Evolutionary conservation across 2,329 filamentous ascomycete genomes (phyloP), one percentile per base, ranked within the genome.

Genomic region (Fusarium sp.): DNA sequence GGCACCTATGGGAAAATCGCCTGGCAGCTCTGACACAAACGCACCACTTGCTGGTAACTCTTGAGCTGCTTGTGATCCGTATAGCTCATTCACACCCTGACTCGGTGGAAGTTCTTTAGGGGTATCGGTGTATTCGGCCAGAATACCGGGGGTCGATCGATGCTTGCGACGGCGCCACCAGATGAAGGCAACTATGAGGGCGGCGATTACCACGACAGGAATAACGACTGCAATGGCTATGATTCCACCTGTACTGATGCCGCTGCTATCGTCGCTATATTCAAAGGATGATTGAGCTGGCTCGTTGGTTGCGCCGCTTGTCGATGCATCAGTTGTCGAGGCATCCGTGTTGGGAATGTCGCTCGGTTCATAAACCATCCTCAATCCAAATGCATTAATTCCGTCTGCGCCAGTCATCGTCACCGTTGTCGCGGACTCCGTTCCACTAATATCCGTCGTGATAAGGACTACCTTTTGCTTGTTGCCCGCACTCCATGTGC

Each of bases 361-460:
- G 9, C 67, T 76, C n/a, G 63, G 40, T 39, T 79, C 70, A 51
- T 78, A 76, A 13, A 80, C 73, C 78, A 80, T 80, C 9, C 76
- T 72, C 13, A 80, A 50, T 34, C 78, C 78, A 43, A 70, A 79
- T 1, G 78, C 79, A 36, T 80, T 78, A 26, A 80, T 64, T 4
- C 76, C 78, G 2, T 62, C 73, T 0, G 61, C 71, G 8, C 67
- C 69, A 6, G 39, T 59, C 55, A 79, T 71, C 5, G 57, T 72
- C 5, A 62, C 56, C 6, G 46, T 57, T 3, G 43, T 52, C 2
- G 75, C 77, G 6, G 64, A 72, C 6, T 73, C 75, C 7, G 56
- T 54, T 15, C 72, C 73, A 33, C 65, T 57, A 61, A 62, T 47
- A 62, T 73, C 22, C 5, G 69, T 33, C 3, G 77, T 80, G 9